These are phyloP conservation scores for Plasmodium reichenowi DNA, from an alignment of 169 alveolate species.

Conservation along the genomic window DNA sequence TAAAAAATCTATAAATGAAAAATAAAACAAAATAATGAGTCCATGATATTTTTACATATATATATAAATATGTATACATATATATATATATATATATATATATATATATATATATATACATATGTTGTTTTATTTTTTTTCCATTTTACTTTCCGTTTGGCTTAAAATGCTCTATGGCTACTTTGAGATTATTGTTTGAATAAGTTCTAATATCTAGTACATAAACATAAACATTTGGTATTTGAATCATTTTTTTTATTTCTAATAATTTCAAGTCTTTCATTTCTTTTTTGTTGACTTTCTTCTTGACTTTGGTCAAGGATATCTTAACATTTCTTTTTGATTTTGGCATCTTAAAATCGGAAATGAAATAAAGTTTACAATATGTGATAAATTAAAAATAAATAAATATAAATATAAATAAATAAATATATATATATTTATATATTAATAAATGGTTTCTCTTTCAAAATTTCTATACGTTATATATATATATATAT, in stretches of 20 bases:
- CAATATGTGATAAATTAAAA: too few species aligned
- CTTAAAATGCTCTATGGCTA: slow-evolving; percentile 70
- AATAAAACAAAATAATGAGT: neutral
- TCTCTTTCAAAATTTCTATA: too few species aligned
- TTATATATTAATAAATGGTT: too few species aligned
- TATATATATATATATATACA: neutral
- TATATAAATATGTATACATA: neutral
- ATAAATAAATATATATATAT: too few species aligned
- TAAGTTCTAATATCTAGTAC: slow-evolving; percentile 58
- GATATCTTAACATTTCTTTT: slow-evolving; percentile 69
- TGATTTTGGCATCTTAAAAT: slow-evolving; percentile 56
- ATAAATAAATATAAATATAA: too few species aligned
- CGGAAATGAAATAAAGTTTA: too few species aligned
- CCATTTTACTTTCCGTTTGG: slow-evolving; percentile 57
- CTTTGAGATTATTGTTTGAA: slow-evolving; percentile 66
- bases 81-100: neutral
- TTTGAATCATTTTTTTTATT: slow-evolving; percentile 33
- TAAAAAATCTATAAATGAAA: slow-evolving; percentile 27
- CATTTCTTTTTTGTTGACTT: slow-evolving; percentile 65
- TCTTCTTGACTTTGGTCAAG: slow-evolving; percentile 73
- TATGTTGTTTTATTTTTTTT: slow-evolving; percentile 1
- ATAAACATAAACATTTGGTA: slow-evolving; percentile 64
- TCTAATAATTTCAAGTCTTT: slow-evolving; percentile 41
- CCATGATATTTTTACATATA: too few species aligned
- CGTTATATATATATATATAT: too few species aligned